These are phyloP conservation scores for Lactarius psammicola DNA, from an alignment of 768 basidiomycete genomes.

Conservation along the genomic window DNA sequence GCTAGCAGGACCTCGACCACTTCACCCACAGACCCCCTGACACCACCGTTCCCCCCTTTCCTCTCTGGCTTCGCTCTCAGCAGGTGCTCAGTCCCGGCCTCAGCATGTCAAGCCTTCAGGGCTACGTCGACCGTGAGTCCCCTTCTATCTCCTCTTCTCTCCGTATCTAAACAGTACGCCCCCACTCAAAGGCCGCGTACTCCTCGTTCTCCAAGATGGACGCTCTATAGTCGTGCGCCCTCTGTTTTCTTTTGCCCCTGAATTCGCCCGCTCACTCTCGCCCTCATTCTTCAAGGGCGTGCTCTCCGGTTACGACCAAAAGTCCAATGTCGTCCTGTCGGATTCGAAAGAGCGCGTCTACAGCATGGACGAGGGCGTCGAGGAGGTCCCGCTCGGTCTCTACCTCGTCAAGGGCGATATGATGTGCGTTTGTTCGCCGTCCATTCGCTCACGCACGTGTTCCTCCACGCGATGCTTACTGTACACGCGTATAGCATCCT, in stretches of 20 bases:
- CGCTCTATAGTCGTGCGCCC: slow-evolving; percentile 81
- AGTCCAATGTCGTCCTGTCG: slow-evolving; percentile 93
- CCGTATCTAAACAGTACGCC: slow-evolving; percentile 1
- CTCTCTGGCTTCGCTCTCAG: background rate
- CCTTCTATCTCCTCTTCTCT: slow-evolving; percentile 3
- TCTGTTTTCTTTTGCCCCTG: background rate
- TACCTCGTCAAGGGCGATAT: slow-evolving; percentile 99
- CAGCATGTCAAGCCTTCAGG: slow-evolving; percentile 82
- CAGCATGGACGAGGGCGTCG: slow-evolving; percentile 86
- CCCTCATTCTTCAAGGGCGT: slow-evolving; percentile 56
- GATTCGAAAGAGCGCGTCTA: slow-evolving; percentile 93
- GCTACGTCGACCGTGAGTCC: slow-evolving; percentile 81
- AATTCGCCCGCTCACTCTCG: background rate
- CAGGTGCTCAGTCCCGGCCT: background rate
- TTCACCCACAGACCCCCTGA: background rate
- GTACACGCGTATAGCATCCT: slow-evolving; percentile 50
- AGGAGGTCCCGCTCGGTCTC: slow-evolving; percentile 90
- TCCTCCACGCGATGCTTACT: slow-evolving; percentile 12
- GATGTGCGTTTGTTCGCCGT: slow-evolving; percentile 64
- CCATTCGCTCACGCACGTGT: background rate
- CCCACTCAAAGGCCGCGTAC: slow-evolving; percentile 65
- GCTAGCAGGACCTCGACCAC: background rate
- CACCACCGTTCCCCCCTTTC: background rate
- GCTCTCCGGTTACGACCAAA: slow-evolving; percentile 91
- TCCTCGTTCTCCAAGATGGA: slow-evolving; percentile 94